phyloP scores from a whole-genome alignment of 2,329 filamentous ascomycete species.

The Neofusicoccum laricinum region DNA sequence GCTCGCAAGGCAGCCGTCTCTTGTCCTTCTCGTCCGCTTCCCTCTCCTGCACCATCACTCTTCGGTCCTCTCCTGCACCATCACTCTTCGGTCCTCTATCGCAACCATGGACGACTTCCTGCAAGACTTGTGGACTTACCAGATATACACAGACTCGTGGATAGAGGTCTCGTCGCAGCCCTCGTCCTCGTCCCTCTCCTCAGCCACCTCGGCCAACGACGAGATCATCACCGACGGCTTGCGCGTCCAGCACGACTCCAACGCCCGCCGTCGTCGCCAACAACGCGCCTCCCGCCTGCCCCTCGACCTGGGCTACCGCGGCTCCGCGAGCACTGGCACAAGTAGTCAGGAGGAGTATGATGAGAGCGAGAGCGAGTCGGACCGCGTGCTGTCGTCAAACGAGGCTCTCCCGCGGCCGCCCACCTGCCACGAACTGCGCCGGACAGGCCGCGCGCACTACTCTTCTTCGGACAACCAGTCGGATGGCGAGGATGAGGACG shows the following conservation, averaged over 20 bases:
- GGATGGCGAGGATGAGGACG: constrained; percentile 34
- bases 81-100: not conserved
- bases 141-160: constrained; percentile 69
- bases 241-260: constrained; percentile 65
- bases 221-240: constrained; percentile 90
- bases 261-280: constrained; percentile 49
- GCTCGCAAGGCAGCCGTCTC: not conserved
- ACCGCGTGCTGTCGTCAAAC: constrained; percentile 64
- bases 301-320: constrained; percentile 29
- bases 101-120: constrained; percentile 15
- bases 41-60: not conserved
- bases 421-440: constrained; percentile 23
- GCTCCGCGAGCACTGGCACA: constrained; percentile 35
- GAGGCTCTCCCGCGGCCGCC: constrained; percentile 50
- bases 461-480: constrained; percentile 36
- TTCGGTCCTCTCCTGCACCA: not conserved
- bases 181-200: constrained; percentile 89
- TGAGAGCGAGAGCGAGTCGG: constrained; percentile 87
- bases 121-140: constrained; percentile 18
- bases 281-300: constrained; percentile 33
- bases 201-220: constrained; percentile 70
- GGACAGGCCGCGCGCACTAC: constrained; percentile 25
- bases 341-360: constrained; percentile 95
- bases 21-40: not conserved
- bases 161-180: constrained; percentile 90